Conservation (phyloP, 192 early-diverging fungal species). For the Coemansia sp. region DNA sequence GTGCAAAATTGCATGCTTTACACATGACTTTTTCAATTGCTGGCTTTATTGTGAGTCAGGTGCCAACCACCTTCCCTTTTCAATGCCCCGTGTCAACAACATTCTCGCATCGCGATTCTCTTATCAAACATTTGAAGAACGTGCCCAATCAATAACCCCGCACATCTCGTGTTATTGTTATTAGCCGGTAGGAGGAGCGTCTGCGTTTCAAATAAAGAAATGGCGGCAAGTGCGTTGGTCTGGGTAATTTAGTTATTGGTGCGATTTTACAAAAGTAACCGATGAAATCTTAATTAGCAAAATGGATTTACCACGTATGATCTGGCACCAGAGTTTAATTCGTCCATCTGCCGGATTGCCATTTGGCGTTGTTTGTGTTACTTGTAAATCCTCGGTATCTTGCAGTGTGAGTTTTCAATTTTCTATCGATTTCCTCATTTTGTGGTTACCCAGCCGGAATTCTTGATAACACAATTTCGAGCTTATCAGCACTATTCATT, state of each 20-base stretch:
- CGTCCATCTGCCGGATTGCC: background rate
- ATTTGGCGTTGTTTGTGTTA: background rate
- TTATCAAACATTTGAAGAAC: too few relatives aligned
- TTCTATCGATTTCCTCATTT: background rate
- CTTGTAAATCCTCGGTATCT: background rate
- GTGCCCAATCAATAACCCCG: too few relatives aligned
- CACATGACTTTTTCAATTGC: background rate
- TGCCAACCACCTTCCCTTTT: background rate
- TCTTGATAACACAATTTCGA: too few relatives aligned
- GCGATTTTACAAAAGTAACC: too few relatives aligned
- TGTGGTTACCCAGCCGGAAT: too few relatives aligned
- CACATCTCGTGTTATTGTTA: too few relatives aligned
- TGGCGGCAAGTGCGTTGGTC: background rate
- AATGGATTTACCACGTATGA: background rate
- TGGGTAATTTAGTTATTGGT: too few relatives aligned
- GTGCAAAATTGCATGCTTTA: background rate
- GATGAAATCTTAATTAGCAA: background rate
- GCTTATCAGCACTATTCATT: too few relatives aligned
- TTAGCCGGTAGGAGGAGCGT: too few relatives aligned
- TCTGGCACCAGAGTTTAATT: background rate
- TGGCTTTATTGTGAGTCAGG: background rate
- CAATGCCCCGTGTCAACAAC: background rate
- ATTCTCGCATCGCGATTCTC: background rate
- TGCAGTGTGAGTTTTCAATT: background rate
- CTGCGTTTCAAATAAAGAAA: slow-evolving; percentile 1